phyloP scores from a whole-genome alignment of 2,329 filamentous ascomycete species.

The Botrytis fragariae region DNA sequence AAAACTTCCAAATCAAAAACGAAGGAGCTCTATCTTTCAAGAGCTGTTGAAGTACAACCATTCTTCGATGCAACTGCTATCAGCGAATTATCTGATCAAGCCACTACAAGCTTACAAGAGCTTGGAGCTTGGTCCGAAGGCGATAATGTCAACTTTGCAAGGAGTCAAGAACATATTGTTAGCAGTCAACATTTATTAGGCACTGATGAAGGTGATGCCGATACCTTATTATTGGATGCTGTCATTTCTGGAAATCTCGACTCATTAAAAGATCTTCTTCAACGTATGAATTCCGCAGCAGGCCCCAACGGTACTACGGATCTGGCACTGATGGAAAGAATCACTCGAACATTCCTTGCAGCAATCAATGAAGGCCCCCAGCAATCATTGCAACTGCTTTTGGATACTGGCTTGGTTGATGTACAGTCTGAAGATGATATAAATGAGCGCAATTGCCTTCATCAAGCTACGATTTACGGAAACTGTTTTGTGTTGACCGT shows the following conservation, averaged over 20 bases:
- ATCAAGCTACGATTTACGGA: conserved; percentile 94
- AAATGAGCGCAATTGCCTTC: conserved; percentile 93
- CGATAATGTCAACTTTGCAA: conserved; percentile 82
- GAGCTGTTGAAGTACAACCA: conserved; percentile 94
- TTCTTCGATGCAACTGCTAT: conserved; percentile 98
- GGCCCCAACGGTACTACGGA: conserved; percentile 59
- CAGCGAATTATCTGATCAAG: conserved; percentile 93
- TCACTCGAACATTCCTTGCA: conserved; percentile 86
- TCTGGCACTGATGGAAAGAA: conserved; percentile 62
- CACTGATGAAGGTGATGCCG: conserved; percentile 85
- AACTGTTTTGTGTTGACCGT: conserved; percentile 74
- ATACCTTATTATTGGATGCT: conserved; percentile 83
- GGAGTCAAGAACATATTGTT: conserved; percentile 58
- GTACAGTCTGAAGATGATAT: conserved; percentile 96
- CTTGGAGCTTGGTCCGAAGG: conserved; percentile 96
- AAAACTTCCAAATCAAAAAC: conserved; percentile 99
- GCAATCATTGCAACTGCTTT: conserved; percentile 69
- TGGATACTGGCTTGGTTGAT: conserved; percentile 80
- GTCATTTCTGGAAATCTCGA: conserved; percentile 78
- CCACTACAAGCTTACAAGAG: conserved; percentile 92
- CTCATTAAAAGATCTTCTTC: conserved; percentile 76
- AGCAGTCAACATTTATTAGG: conserved; percentile 64
- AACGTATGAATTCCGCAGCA: conserved; percentile 59
- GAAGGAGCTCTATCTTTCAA: conserved; percentile 93
- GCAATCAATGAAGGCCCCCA: conserved; percentile 83